Evolutionary conservation across 495 filamentous ascomycete species (phyloP).

Genomic region (Neurospora sublineolata): DNA sequence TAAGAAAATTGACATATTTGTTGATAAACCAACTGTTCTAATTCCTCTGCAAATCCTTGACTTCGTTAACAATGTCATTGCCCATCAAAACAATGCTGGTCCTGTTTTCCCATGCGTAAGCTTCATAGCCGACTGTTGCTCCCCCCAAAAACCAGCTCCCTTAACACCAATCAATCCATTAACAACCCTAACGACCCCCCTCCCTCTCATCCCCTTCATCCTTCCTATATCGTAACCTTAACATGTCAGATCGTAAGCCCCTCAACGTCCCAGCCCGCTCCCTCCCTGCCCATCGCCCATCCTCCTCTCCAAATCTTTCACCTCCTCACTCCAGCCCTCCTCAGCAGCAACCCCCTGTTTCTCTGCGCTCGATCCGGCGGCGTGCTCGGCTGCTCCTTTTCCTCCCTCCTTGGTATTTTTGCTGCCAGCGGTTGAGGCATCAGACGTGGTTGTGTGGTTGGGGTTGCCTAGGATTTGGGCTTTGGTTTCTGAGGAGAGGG

Average conservation of each 20-base stretch:
- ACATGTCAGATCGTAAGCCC: background rate
- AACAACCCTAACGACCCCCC: background rate
- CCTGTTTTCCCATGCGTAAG: background rate
- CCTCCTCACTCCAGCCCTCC: background rate
- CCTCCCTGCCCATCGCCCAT: background rate
- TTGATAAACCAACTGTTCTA: background rate
- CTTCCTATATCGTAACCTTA: background rate
- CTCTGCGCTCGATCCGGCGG: background rate
- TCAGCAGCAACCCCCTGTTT: background rate
- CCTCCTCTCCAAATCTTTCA: background rate
- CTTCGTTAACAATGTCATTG: background rate
- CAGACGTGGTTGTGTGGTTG: background rate
- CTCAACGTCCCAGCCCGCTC: background rate
- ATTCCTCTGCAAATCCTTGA: background rate
- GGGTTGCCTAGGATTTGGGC: slow-evolving; percentile 1
- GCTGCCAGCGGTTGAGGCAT: background rate
- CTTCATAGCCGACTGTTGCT: background rate
- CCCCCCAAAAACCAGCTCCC: background rate
- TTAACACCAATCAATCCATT: background rate
- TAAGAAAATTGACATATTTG: background rate
- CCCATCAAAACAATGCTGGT: background rate
- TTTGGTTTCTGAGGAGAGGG: slow-evolving; percentile 10
- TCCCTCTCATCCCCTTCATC: background rate
- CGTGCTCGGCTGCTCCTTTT: background rate
- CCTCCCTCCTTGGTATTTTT: background rate